phyloP scores from a whole-genome alignment of 192 early-diverging fungal genomes.

The Backusella macrospora region DNA sequence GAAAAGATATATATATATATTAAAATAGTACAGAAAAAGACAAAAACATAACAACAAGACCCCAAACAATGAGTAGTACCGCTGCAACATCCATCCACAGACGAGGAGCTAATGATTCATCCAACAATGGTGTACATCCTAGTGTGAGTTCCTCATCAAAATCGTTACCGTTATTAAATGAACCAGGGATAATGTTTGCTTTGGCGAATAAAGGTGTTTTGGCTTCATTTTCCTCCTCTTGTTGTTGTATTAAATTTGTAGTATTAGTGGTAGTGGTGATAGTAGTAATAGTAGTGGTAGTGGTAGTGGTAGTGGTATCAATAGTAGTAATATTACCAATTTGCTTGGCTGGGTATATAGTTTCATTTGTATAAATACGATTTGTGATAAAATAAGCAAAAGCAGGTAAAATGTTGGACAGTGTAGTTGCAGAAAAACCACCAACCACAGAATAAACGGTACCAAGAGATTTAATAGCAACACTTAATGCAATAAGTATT shows the following conservation, averaged over 20 bases:
- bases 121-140: not conserved
- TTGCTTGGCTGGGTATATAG: not conserved
- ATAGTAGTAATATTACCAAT: not conserved
- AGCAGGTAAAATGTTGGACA: constrained; percentile 55
- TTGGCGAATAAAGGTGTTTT: constrained; percentile 8
- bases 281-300: not conserved
- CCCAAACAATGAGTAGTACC: constrained; percentile 47
- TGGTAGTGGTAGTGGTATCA: not conserved
- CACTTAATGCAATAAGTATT: constrained; percentile 37
- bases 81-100: constrained; percentile 49
- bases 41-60: constrained; percentile 52
- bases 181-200: constrained; percentile 5
- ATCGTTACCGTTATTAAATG: not conserved
- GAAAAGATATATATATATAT: not conserved
- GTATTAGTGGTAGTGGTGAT: not conserved
- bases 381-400: constrained; percentile 48
- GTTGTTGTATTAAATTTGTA: not conserved
- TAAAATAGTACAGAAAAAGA: constrained; percentile 6
- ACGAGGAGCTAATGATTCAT: constrained; percentile 8
- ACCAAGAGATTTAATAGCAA: constrained; percentile 42
- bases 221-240: not conserved
- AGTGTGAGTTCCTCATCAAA: constrained; percentile 4
- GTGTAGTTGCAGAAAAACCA: constrained; percentile 50
- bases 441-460: constrained; percentile 54
- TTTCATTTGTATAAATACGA: constrained; percentile 10